These are phyloP conservation scores for Macroventuria anomochaeta DNA, from an alignment of 2,329 filamentous ascomycete species.

Conservation along the genomic window DNA sequence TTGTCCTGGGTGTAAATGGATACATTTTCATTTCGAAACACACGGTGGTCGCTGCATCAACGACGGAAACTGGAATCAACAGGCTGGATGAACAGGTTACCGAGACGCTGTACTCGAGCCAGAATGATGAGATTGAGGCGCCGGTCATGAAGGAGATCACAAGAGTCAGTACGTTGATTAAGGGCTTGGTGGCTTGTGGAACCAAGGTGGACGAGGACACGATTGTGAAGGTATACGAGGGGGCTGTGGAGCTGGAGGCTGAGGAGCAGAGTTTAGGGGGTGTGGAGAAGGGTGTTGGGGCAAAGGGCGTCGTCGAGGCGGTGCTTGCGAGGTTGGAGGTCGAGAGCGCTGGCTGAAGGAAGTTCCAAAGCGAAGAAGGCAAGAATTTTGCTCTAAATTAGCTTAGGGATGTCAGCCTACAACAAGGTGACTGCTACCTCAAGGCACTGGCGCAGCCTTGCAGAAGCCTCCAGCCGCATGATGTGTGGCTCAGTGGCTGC, in stretches of 20 bases:
- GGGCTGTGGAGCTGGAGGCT: conserved; percentile 76
- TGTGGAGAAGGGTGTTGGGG: conserved; percentile 38
- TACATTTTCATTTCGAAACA: conserved; percentile 96
- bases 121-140: conserved; percentile 83
- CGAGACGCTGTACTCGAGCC: conserved; percentile 87
- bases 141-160: conserved; percentile 88
- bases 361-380: background rate
- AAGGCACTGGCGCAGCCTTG: background rate
- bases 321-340: conserved; percentile 38
- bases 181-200: conserved; percentile 80
- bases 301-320: conserved; percentile 42
- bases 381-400: background rate
- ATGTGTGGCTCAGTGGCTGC: too few relatives aligned
- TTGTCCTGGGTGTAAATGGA: conserved; percentile 92
- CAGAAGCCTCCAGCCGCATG: too few relatives aligned
- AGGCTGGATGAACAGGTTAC: conserved; percentile 87
- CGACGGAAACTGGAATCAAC: conserved; percentile 70
- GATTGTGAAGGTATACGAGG: conserved; percentile 81
- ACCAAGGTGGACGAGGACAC: conserved; percentile 89
- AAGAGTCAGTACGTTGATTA: conserved; percentile 79
- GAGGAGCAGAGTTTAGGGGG: conserved; percentile 64
- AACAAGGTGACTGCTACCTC: background rate
- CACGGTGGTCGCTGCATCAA: conserved; percentile 64
- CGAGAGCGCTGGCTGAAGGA: conserved; percentile 31
- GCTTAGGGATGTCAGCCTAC: too few relatives aligned